Base-by-base conservation (phyloP, 1,284 basidiomycete genomes). In the Agroathelia rolfsii region DNA sequence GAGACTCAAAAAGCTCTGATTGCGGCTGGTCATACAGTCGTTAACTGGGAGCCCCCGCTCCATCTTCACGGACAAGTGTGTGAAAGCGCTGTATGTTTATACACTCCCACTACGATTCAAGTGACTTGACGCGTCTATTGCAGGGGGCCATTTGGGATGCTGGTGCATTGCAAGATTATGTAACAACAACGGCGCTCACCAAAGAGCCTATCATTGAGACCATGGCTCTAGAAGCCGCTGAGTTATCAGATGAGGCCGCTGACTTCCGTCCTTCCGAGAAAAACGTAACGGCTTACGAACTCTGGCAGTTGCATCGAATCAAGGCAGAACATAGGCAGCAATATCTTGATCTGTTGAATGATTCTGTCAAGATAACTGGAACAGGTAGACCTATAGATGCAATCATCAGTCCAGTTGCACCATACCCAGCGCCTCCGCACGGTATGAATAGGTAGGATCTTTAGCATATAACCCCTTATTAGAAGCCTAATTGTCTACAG, bases 271-370 rank as follows among this genome's bases (percentile, higher is more conserved):
- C 62, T 24, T 48, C 63, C 38, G 76, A 71, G 70, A 62, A 18
- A 58, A 60, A 28, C 60, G 69, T 13, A 68, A 70, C 38, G 42
- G 47, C 1, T 62, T 70, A 41, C 58, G 68, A 8, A 34, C 50
- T 16, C 55, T 46, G 37, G 52, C 62, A 23, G 54, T 74, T 17
- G 55, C 57, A 16, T n/a, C 56, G 58, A 21, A 55, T 62, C 40
- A 64, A 64, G 38, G 47, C 58, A 1, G 51, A 53, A 6, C 39
- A 64, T 23, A 50, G 62, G 3, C 59, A 63, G 36, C 56, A 56
- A 6, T 56, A 64, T 41, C 48, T 66, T 25, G 64, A 66, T 44
- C 62, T 71, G 35, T 78, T 75, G 76, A 69, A 72, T 41, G 56
- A 53, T 2, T 70, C 66, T 2, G 43, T 32, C n/a, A 37, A 42